Evolutionary conservation across 2,329 filamentous ascomycete genomes (phyloP).

Genomic region (Aphanocladium album): DNA sequence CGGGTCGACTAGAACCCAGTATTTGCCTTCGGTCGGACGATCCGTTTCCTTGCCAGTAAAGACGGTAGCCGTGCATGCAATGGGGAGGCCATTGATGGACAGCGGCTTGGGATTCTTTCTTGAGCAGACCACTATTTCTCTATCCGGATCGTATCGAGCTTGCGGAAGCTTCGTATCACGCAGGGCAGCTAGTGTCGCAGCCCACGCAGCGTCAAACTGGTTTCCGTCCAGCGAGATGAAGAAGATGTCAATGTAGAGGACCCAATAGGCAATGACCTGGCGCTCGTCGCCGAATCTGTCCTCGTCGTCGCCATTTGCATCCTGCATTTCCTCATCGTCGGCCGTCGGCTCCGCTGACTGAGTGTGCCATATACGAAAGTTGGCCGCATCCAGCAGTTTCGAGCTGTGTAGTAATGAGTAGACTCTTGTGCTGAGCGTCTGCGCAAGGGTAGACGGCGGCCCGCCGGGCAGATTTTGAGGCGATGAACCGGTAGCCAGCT

Average conservation of each 20-base stretch:
- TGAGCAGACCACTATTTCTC: conserved; percentile 73
- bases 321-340: conserved; percentile 35
- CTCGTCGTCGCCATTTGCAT: conserved; percentile 36
- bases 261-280: conserved; percentile 82
- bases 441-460: conserved; percentile 72
- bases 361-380: conserved; percentile 69
- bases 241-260: conserved; percentile 90
- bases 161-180: conserved; percentile 69
- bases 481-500: conserved; percentile 84
- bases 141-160: conserved; percentile 79
- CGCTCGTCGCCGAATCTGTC: conserved; percentile 26
- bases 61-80: conserved; percentile 73
- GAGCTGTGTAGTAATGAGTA: conserved; percentile 71
- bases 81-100: conserved; percentile 59
- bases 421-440: conserved; percentile 77
- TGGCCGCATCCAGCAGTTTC: conserved; percentile 58
- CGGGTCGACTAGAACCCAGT: conserved; percentile 81
- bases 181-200: conserved; percentile 74
- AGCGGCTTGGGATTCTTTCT: conserved; percentile 51
- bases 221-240: conserved; percentile 92
- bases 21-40: conserved; percentile 40
- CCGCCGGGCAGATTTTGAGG: conserved; percentile 80
- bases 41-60: conserved; percentile 62
- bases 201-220: conserved; percentile 87
- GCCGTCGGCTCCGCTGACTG: conserved; percentile 44